Evolutionary conservation across 768 basidiomycete genomes (phyloP).

Genomic region (Serendipita sp.): DNA sequence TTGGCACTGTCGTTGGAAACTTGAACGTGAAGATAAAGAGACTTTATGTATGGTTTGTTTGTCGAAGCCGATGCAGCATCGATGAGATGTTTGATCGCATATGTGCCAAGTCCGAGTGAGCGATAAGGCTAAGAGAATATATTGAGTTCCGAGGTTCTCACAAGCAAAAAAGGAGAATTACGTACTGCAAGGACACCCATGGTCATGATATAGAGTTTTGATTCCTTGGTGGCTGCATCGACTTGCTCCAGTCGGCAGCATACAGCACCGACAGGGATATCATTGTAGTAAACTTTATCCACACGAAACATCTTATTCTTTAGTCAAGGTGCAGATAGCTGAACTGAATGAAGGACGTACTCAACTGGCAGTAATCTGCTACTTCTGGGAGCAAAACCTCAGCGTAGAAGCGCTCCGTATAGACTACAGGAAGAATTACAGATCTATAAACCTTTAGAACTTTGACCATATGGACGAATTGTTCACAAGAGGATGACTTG

Average conservation of each 20-base stretch:
- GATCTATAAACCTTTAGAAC: slow-evolving; percentile 1
- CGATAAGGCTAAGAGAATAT: slow-evolving; percentile 55
- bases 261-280: slow-evolving; percentile 78
- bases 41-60: slow-evolving; percentile 42
- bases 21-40: slow-evolving; percentile 77
- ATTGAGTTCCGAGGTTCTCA: neutral
- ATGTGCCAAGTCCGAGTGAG: slow-evolving; percentile 57
- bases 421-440: slow-evolving; percentile 79
- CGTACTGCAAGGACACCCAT: slow-evolving; percentile 68
- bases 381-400: slow-evolving; percentile 62
- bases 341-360: slow-evolving; percentile 30
- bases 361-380: slow-evolving; percentile 77
- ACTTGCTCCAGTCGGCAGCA: slow-evolving; percentile 64
- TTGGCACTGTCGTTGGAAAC: slow-evolving; percentile 64
- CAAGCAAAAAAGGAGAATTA: slow-evolving; percentile 26
- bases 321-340: slow-evolving; percentile 9
- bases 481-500: slow-evolving; percentile 18
- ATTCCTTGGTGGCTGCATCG: slow-evolving; percentile 31
- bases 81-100: slow-evolving; percentile 52
- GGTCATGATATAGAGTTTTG: slow-evolving; percentile 71
- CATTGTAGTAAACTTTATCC: slow-evolving; percentile 72
- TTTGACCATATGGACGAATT: no score
- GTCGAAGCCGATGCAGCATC: slow-evolving; percentile 39
- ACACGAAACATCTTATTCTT: neutral
- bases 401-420: slow-evolving; percentile 76